Base-by-base conservation (phyloP, 352 stramenopile species). In the Phytophthora aleatoria region DNA sequence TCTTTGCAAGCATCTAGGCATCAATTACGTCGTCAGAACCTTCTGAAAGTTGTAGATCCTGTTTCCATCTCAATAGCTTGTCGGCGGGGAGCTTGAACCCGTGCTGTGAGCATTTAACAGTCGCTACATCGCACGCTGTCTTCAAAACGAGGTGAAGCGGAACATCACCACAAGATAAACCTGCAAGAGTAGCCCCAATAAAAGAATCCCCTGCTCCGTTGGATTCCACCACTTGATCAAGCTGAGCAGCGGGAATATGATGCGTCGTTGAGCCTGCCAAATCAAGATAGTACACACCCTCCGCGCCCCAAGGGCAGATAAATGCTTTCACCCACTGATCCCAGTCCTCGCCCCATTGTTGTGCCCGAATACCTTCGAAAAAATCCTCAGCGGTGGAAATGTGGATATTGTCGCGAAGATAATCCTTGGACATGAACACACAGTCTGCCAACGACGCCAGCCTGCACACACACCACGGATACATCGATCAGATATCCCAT, bases 371-470 rank as follows among this genome's bases (percentile, higher is more conserved):
- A 8, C 39, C 26, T 8, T 74, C 12, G 35, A 91, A 84, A 33
- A 93, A 91, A 13, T 61, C 51, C 1, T 51, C n/a, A 0, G 85
- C 85, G 7, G 60, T 71, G 16, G 41, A 28, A 16, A 88, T 67
- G 5, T 33, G 24, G 13, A 92, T 69, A 27, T 86, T 89, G 45
- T 88, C 69, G 33, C 73, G 75, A 28, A 93, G 61, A 49, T 91
- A 91, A 51, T 91, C 82, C 49, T 91, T 93, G 5, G 85, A 93
- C 38, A 87, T 66, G 61, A 91, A 93, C 11, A 77, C 81, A 43
- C 79, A 77, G 47, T 90, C 67, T 24, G 59, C 73, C 1, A 76
- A 30, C 11, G 64, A 66, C 30, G 74, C 67, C 26, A 93, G 33
- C 45, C 84, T 92, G 47, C 16, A 58, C 8, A 57, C 10, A n/a